Base-by-base conservation (phyloP, 345 rosid genomes). In the Noccaea caerulescens region DNA sequence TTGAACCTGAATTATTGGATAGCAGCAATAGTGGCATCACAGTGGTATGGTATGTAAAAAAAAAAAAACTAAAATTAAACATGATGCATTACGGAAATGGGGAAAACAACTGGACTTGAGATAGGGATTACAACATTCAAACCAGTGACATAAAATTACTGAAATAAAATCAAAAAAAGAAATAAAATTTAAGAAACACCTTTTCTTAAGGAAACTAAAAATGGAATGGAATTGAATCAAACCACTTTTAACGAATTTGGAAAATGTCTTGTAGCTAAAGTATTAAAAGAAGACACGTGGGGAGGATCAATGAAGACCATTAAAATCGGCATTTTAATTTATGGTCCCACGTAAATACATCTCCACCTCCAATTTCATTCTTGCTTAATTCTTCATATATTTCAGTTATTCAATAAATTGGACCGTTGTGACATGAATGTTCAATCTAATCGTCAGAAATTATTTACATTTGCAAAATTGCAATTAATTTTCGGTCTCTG, bases 251-350 rank as follows among this genome's bases (percentile, higher is more conserved):
- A 59, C 7, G 49, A 45, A 45, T 36, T 18, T 8, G 4, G 41
- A 5, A 36, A 69, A 43, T 50, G 59, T 52, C 10, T 5, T 41
- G 32, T 10, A 12, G 51, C 46, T 12, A 38, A 41, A 39, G 34
- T 39, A 53, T 20, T 52, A 53, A 64, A 64, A 36, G 47, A 45
- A 55, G 32, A 64, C 76, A 72, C 71, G 58, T 72, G 76, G 76
- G 69, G n/a, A 27, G 1, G 76, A 27, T 63, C 13, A 74, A 42
- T 58, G 63, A 74, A 66, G 30, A 11, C 62, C 72, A 67, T 51
- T 67, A 59, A 59, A 58, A 47, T 8, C 20, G 20, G 53, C 36
- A 58, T 57, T 73, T 58, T 49, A 73, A 58, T 73, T 39, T 49
- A 30, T 49, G 77, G 77, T 66, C 66, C 72, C 60, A 66, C 27